phyloP scores from a whole-genome alignment of 371 early-diverging fungal species.

The Rhizopus sp. region DNA sequence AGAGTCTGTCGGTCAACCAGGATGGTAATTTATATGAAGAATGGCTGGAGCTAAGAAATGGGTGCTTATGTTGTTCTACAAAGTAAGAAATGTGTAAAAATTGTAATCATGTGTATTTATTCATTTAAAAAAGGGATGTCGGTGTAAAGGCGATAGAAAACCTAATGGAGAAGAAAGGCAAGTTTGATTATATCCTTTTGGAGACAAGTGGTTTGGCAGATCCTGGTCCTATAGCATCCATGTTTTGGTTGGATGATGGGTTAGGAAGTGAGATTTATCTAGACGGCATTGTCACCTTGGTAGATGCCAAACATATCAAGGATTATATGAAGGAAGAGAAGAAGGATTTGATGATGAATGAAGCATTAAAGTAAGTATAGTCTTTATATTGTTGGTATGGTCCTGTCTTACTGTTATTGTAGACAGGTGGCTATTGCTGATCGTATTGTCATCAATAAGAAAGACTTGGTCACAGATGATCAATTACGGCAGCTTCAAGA shows the following conservation, averaged over 20 bases:
- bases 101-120: background rate
- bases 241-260: constrained; percentile 97
- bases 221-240: constrained; percentile 91
- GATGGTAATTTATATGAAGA: constrained; percentile 89
- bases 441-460: constrained; percentile 92
- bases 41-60: constrained; percentile 96
- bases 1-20: constrained; percentile 78
- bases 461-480: constrained; percentile 70
- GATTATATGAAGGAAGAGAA: constrained; percentile 59
- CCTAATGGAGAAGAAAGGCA: constrained; percentile 85
- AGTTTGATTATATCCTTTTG: constrained; percentile 93
- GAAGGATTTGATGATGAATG: constrained; percentile 63
- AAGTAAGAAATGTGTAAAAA: constrained; percentile 58
- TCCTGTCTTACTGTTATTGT: background rate
- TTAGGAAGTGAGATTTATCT: constrained; percentile 86
- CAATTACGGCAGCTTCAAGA: constrained; percentile 54
- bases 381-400: background rate
- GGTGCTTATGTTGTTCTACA: constrained; percentile 95
- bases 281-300: constrained; percentile 93
- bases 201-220: constrained; percentile 89
- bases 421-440: constrained; percentile 96
- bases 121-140: constrained; percentile 64
- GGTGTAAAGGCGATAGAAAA: constrained; percentile 95
- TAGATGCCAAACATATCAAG: constrained; percentile 84
- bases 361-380: constrained; percentile 65